These are phyloP conservation scores for Podospora pseudoanserina DNA, from an alignment of 495 filamentous ascomycete genomes.

Conservation along the genomic window DNA sequence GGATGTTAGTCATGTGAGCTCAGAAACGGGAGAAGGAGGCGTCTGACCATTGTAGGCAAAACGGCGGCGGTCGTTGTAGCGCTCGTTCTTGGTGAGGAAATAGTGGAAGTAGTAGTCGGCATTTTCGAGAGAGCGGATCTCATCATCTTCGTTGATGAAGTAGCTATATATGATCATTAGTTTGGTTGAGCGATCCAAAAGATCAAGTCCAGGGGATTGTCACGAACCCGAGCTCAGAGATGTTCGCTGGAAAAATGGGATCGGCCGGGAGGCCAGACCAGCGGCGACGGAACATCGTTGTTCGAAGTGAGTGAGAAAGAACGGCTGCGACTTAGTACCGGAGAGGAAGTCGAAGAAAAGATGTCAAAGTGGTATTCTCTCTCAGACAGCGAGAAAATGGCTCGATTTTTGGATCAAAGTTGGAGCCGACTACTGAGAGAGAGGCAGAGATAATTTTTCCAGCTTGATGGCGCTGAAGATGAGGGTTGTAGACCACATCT, in stretches of 20 bases:
- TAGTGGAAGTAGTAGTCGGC: conserved; percentile 67
- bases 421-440: not conserved
- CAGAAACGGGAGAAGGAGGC: conserved; percentile 10
- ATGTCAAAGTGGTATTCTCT: not conserved
- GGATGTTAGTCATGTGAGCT: not conserved
- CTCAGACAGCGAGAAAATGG: not conserved
- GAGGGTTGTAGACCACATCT: no score
- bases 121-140: conserved; percentile 63
- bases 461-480: no score
- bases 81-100: conserved; percentile 64
- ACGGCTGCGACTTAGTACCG: not conserved
- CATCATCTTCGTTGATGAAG: conserved; percentile 65
- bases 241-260: conserved; percentile 56
- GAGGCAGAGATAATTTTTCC: not conserved
- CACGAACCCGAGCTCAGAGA: conserved; percentile 67
- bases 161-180: conserved; percentile 48
- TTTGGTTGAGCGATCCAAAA: not conserved
- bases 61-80: conserved; percentile 65
- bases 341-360: not conserved
- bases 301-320: not conserved
- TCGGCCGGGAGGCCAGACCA: conserved; percentile 65
- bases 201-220: not conserved
- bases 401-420: not conserved
- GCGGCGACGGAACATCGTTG: conserved; percentile 64
- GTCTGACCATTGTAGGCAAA: conserved; percentile 64